Percentiles rank a stretch among this genome's conserved stretches.
Evolutionary conservation across 1,284 basidiomycete genomes (phyloP).

Genomic region (Inonotus obliquus): DNA sequence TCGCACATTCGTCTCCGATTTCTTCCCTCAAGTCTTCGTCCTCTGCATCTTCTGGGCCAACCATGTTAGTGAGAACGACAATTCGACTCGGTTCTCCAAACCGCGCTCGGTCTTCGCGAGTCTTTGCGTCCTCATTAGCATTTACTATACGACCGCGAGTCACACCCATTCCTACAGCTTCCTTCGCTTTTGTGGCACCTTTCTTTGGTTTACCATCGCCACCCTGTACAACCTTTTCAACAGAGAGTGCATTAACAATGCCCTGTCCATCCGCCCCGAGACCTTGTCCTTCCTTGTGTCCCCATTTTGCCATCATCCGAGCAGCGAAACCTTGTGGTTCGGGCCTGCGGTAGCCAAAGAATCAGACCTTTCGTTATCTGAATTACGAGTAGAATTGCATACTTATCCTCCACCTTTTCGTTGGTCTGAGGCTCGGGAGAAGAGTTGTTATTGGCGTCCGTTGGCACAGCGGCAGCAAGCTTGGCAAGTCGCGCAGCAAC

Average conservation of each 20-base stretch:
- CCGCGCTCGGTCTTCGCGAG: conserved; percentile 66
- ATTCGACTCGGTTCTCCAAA: conserved; percentile 89
- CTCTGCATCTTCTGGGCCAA: conserved; percentile 72
- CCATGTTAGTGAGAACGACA: conserved; percentile 85
- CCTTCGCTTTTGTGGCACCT: conserved; percentile 26
- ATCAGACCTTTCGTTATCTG: not conserved
- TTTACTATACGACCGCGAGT: conserved; percentile 87
- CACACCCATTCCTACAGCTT: conserved; percentile 38
- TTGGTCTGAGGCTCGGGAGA: conserved; percentile 26
- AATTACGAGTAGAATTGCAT: not conserved
- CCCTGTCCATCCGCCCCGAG: conserved; percentile 80
- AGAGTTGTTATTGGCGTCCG: conserved; percentile 21
- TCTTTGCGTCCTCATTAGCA: conserved; percentile 73
- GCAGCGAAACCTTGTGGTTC: conserved; percentile 72
- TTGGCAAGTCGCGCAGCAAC: conserved; percentile 72
- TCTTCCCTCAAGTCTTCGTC: conserved; percentile 85
- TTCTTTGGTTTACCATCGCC: conserved; percentile 36
- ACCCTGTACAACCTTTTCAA: conserved; percentile 57
- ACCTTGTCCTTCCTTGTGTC: conserved; percentile 89
- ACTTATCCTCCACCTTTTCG: conserved; percentile 6
- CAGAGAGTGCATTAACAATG: conserved; percentile 81
- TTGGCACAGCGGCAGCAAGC: conserved; percentile 39
- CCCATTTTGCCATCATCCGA: conserved; percentile 88
- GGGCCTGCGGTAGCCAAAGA: conserved; percentile 35
- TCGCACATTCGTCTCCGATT: conserved; percentile 87